A percentile compares a stretch with the other conserved stretches of the same genome.
These are phyloP conservation scores for Myxozyma geophila DNA, from an alignment of 805 yeast species.

Conservation along the genomic window DNA sequence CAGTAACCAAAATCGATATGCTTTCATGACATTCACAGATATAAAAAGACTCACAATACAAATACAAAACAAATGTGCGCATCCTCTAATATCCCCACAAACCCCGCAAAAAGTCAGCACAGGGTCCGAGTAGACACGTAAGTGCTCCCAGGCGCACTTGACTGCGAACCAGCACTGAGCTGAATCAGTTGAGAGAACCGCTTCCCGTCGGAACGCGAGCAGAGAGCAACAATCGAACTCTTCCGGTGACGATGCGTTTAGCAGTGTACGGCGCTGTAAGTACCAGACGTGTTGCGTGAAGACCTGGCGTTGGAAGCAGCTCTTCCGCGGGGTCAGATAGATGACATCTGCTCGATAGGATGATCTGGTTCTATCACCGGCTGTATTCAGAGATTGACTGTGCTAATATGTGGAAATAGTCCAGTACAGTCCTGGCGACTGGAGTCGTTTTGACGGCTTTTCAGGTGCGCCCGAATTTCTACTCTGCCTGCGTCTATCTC, in stretches of 20 bases:
- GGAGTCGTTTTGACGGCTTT: slow-evolving; percentile 49
- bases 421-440: slow-evolving; percentile 48
- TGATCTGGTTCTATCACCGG: neutral
- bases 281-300: slow-evolving; percentile 1
- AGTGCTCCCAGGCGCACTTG: no score
- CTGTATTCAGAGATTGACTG: no score
- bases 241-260: slow-evolving; percentile 35
- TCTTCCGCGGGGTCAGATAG: no score
- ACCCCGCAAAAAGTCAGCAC: no score
- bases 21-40: no score
- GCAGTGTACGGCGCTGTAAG: slow-evolving; percentile 40
- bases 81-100: no score
- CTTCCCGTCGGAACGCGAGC: neutral
- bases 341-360: neutral
- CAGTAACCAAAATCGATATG: no score
- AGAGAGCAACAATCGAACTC: neutral
- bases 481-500: slow-evolving; percentile 55
- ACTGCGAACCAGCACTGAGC: no score
- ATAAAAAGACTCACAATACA: no score
- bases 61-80: no score
- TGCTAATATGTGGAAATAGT: slow-evolving; percentile 32
- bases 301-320: neutral
- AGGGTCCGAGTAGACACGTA: no score
- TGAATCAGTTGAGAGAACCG: no score
- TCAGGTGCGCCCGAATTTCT: slow-evolving; percentile 53